Percentiles rank a stretch among this genome's conserved stretches.
Evolutionary conservation across 345 rosid genomes (phyloP).

Genomic region (Salix exigua): DNA sequence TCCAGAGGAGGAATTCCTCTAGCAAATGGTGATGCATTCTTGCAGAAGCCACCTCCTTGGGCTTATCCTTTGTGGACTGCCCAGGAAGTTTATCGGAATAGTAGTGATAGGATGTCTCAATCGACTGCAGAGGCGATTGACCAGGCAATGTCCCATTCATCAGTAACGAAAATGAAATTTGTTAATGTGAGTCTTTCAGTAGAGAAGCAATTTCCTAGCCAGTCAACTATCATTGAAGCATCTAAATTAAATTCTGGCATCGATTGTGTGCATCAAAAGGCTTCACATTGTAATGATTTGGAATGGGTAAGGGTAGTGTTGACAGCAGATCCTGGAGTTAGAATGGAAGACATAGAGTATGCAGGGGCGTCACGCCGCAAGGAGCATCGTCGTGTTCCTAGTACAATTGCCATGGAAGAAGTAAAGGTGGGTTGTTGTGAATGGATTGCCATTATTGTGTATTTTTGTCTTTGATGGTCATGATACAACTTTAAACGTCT

Average conservation of each 20-base stretch:
- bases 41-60: slow-evolving; percentile 99
- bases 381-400: slow-evolving; percentile 99
- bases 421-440: slow-evolving; percentile 61
- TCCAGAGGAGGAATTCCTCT: slow-evolving; percentile 97
- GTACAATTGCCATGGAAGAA: slow-evolving; percentile 98
- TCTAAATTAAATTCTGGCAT: slow-evolving; percentile 22
- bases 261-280: slow-evolving; percentile 16
- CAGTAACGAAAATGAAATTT: slow-evolving; percentile 69
- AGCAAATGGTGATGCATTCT: slow-evolving; percentile 93
- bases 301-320: slow-evolving; percentile 94
- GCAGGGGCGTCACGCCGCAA: slow-evolving; percentile 60
- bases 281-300: slow-evolving; percentile 43
- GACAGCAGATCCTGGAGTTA: slow-evolving; percentile 71
- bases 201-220: slow-evolving; percentile 38
- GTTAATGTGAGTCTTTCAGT: slow-evolving; percentile 65
- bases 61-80: slow-evolving; percentile 98
- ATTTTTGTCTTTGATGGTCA: slow-evolving; percentile 6
- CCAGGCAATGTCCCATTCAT: slow-evolving; percentile 90
- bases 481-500: slow-evolving; percentile 11
- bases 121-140: slow-evolving; percentile 98
- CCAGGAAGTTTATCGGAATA: slow-evolving; percentile 93
- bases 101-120: slow-evolving; percentile 90
- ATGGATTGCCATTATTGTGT: not conserved
- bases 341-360: slow-evolving; percentile 69
- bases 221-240: slow-evolving; percentile 18